Percentiles rank a stretch among this genome's conserved stretches.
Evolutionary conservation across 192 early-diverging fungal species (phyloP).

Genomic region (Mortierella alpina): DNA sequence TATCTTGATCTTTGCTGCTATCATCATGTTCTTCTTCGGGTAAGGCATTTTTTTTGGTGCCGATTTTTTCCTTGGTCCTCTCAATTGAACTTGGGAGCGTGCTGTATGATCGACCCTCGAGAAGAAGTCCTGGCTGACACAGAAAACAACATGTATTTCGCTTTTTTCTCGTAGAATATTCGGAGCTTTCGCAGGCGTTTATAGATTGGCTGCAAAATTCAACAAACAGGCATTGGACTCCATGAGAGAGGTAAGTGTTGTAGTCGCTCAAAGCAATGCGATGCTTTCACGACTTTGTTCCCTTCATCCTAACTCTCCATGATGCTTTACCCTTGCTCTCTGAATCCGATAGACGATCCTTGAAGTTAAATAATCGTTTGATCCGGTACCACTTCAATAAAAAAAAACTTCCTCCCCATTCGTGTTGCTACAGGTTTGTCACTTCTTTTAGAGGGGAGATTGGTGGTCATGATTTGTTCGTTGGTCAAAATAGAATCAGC

Average conservation of each 20-base stretch:
- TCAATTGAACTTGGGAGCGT: not conserved
- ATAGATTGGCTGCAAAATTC: slow-evolving; percentile 1
- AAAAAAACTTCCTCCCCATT: not conserved
- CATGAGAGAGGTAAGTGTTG: slow-evolving; percentile 28
- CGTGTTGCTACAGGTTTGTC: too few relatives aligned
- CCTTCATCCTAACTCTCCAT: not conserved
- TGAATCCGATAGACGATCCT: slow-evolving; percentile 31
- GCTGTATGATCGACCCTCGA: too few relatives aligned
- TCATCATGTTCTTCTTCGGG: slow-evolving; percentile 5
- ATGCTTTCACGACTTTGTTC: not conserved
- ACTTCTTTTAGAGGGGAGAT: not conserved
- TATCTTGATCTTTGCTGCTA: not conserved
- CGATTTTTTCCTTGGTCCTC: not conserved
- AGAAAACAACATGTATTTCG: not conserved
- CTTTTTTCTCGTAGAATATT: slow-evolving; percentile 3
- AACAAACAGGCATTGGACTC: slow-evolving; percentile 9
- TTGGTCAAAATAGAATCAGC: too few relatives aligned
- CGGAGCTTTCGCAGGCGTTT: slow-evolving; percentile 23
- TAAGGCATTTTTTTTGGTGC: not conserved
- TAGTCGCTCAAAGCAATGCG: not conserved
- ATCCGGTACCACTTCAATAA: not conserved
- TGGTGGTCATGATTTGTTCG: too few relatives aligned
- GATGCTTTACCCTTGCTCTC: not conserved
- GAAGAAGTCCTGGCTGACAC: not conserved
- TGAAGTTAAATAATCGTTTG: slow-evolving; percentile 15